Evolutionary conservation across 2,329 filamentous ascomycete genomes (phyloP).

Genomic region (Calonectria crousiana): DNA sequence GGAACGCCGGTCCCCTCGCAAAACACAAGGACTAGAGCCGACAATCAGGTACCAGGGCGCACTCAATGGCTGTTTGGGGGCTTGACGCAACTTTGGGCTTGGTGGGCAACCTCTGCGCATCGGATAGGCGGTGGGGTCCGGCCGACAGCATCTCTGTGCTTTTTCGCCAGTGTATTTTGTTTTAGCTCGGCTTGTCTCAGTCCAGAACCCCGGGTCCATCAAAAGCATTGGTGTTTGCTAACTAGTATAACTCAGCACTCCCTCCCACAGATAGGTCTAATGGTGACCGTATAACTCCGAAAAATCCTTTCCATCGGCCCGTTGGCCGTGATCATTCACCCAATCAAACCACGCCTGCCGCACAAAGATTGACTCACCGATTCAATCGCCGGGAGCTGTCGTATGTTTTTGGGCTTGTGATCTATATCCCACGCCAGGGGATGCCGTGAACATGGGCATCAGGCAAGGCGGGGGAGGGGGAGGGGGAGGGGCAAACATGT

Average conservation of each 20-base stretch:
- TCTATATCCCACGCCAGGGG: slow-evolving; percentile 32
- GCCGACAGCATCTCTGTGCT: neutral
- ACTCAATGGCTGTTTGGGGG: slow-evolving; percentile 37
- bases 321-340: neutral
- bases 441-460: slow-evolving; percentile 35
- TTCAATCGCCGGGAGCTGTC: slow-evolving; percentile 26
- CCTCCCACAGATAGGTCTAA: neutral
- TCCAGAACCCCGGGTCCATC: neutral
- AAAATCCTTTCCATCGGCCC: neutral
- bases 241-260: neutral
- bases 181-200: neutral
- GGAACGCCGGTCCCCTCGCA: neutral
- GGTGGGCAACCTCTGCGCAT: neutral
- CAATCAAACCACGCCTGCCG: slow-evolving; percentile 18
- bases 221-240: neutral
- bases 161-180: neutral
- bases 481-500: slow-evolving; percentile 32
- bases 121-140: slow-evolving; percentile 21
- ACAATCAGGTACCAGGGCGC: slow-evolving; percentile 41
- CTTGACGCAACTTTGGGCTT: slow-evolving; percentile 4
- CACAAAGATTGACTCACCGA: slow-evolving; percentile 23
- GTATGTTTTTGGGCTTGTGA: slow-evolving; percentile 41
- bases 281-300: slow-evolving; percentile 9
- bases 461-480: slow-evolving; percentile 44
- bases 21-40: slow-evolving; percentile 28